Evolutionary conservation across 768 basidiomycete genomes (phyloP), one percentile per base, ranked within the genome.

Genomic region (Sarcomyxa edulis): DNA sequence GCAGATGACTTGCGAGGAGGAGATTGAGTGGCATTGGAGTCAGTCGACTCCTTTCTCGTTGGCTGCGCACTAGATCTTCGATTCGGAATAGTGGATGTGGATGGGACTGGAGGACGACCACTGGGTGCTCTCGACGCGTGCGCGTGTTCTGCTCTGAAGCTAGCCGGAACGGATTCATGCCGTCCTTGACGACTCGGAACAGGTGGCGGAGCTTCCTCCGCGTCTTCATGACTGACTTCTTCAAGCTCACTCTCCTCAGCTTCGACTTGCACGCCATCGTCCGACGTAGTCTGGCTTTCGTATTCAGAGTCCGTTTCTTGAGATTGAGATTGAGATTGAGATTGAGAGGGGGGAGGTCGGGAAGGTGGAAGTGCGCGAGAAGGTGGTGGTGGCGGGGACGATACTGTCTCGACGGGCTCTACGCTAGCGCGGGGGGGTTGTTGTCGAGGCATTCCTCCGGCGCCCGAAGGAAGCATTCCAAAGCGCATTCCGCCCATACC

Each of bases 171-270:
- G 18, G 60, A 50, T 24, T 54, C 39, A 21, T 61, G 60, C 16
- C 63, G 56, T 10, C 53, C 54, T 15, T 47, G 56, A 18, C 78
- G 72, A 19, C 69, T 61, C 11, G 82, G 79, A 20, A 79, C 62
- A 7, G 78, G 74, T 16, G 80, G 78, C 3, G 59, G 60, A 35
- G 71, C 69, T 39, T 72, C 73, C 36, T 69, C 67, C 7, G 64
- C 71, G 45, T 82, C 79, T 24, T 78, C 74, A 42, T 79, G 66
- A 7, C 59, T 64, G 7, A 81, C 73, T 46, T 85, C 82, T 47
- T 86, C 84, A 10, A 77, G 62, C 51, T 85, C 82, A 44, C 81
- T 84, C 48, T 85, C 83, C 50, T 84, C 82, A 5, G 71, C 74
- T 42, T 85, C 84, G 18, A 78, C 75, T 25, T 69, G 68, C 16